These are phyloP conservation scores for Metschnikowia colocasiae DNA, from an alignment of 805 yeast species.

Conservation along the genomic window DNA sequence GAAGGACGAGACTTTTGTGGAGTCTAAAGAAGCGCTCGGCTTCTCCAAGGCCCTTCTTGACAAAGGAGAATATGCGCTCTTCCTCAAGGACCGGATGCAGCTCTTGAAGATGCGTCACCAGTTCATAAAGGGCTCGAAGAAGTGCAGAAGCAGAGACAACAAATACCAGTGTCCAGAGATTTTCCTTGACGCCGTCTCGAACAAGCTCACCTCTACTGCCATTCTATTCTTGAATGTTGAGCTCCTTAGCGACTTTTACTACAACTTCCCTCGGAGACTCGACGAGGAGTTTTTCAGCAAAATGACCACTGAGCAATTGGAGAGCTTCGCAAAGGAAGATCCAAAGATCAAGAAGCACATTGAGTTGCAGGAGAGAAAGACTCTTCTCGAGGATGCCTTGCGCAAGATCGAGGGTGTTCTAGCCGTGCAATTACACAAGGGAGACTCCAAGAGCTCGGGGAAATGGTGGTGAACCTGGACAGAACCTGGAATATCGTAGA, in stretches of 20 bases:
- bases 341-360: constrained; percentile 87
- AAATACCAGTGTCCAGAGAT: constrained; percentile 93
- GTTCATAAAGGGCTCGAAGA: constrained; percentile 66
- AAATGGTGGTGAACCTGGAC: constrained; percentile 20
- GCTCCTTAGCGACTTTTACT: constrained; percentile 88
- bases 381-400: constrained; percentile 77
- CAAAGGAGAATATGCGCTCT: constrained; percentile 81
- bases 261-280: constrained; percentile 91
- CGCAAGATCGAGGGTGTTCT: constrained; percentile 81
- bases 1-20: constrained; percentile 29
- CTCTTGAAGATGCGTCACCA: constrained; percentile 68
- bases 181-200: constrained; percentile 86
- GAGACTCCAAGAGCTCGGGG: constrained; percentile 6
- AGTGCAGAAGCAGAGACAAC: constrained; percentile 73
- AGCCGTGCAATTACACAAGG: constrained; percentile 49
- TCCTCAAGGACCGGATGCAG: constrained; percentile 68
- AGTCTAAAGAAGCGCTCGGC: constrained; percentile 72
- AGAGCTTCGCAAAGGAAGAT: constrained; percentile 89
- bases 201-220: constrained; percentile 88
- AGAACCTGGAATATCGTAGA: too few relatives aligned
- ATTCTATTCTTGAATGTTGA: constrained; percentile 92
- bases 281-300: constrained; percentile 67
- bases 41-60: constrained; percentile 72
- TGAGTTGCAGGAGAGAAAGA: constrained; percentile 91
- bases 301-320: constrained; percentile 73